These are phyloP conservation scores for Exophiala sp. DNA, from an alignment of 2,329 filamentous ascomycete species.

Conservation along the genomic window DNA sequence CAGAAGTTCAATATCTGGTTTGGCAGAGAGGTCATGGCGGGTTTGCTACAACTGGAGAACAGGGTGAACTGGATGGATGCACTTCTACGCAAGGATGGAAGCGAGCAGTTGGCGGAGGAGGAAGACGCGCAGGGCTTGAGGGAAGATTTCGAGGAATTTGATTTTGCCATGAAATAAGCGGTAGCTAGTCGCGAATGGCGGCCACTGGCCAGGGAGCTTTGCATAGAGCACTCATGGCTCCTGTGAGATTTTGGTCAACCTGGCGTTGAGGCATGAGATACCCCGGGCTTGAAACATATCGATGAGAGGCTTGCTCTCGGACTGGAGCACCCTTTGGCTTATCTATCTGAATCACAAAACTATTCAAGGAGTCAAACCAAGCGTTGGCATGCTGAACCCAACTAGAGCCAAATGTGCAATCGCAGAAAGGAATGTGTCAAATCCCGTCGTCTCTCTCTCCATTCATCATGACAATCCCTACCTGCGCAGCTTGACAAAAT, in stretches of 20 bases:
- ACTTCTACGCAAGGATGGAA: constrained; percentile 68
- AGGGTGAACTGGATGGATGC: constrained; percentile 83
- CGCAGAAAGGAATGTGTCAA: too few relatives aligned
- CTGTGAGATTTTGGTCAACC: background rate
- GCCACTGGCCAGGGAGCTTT: background rate
- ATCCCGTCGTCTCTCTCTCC: too few relatives aligned
- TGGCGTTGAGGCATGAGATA: background rate
- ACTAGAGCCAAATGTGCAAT: too few relatives aligned
- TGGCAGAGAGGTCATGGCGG: constrained; percentile 78
- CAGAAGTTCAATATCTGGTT: constrained; percentile 87
- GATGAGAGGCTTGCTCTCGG: too few relatives aligned
- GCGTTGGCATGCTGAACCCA: too few relatives aligned
- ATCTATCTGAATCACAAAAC: too few relatives aligned
- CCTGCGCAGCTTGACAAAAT: too few relatives aligned
- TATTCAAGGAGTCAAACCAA: too few relatives aligned
- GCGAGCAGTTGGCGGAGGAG: constrained; percentile 57
- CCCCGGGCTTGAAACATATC: background rate
- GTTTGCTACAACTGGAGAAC: constrained; percentile 71
- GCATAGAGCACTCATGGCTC: background rate
- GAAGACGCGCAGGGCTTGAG: constrained; percentile 64
- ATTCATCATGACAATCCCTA: too few relatives aligned
- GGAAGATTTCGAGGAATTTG: constrained; percentile 73
- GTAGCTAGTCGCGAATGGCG: background rate
- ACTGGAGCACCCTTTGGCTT: too few relatives aligned
- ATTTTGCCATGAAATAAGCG: constrained; percentile 59